A percentile compares a stretch with the other conserved stretches of the same genome.
These are phyloP conservation scores for Leptodermis oblonga DNA, from an alignment of 257 asterid genomes.

Conservation along the genomic window DNA sequence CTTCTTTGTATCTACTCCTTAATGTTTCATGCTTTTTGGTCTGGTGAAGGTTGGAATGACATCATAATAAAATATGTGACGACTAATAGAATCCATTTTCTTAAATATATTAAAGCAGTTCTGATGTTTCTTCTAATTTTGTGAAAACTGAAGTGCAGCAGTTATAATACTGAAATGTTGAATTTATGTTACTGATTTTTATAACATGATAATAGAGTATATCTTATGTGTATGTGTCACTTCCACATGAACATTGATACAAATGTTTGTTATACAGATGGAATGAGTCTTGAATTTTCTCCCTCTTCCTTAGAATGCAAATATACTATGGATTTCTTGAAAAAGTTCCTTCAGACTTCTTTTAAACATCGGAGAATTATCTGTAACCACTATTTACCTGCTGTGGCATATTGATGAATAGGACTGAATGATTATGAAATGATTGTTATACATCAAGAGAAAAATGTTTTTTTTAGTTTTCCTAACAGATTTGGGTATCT, in stretches of 20 bases:
- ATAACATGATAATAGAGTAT: neutral
- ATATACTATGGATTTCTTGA: neutral
- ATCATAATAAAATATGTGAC: too few relatives aligned
- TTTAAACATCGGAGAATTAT: neutral
- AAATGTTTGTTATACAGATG: too few relatives aligned
- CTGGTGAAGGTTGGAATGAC: neutral
- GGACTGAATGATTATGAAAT: neutral
- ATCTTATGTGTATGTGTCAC: neutral
- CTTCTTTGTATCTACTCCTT: neutral
- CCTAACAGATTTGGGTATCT: neutral
- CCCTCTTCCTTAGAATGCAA: neutral
- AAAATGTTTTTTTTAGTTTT: too few relatives aligned
- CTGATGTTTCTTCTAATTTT: neutral
- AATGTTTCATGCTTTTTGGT: neutral
- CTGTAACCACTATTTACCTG: neutral
- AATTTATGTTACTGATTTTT: neutral
- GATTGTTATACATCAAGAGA: neutral
- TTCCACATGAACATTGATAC: too few relatives aligned
- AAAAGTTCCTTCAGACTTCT: neutral
- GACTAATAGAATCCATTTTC: neutral
- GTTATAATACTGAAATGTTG: neutral
- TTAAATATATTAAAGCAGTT: neutral
- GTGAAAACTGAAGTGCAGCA: neutral
- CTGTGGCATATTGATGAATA: neutral
- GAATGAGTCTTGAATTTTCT: too few relatives aligned